Base-by-base conservation (phyloP, 768 basidiomycete species). In the Grammothele lineata region DNA sequence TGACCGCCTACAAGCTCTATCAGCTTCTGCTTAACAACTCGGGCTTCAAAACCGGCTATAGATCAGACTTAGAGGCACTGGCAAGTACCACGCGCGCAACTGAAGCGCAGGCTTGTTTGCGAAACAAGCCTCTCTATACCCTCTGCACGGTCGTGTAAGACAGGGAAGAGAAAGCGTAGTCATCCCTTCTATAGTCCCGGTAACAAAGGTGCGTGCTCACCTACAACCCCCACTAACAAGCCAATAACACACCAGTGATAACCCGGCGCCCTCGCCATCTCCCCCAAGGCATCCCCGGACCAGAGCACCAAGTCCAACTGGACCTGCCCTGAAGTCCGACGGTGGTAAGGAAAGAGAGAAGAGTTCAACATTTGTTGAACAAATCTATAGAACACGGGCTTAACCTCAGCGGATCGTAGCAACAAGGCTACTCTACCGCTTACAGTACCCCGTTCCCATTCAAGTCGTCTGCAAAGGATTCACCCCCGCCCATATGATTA, bases 91-190 rank as follows among this genome's bases (percentile, higher is more conserved):
- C 84, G 62, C 73, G 76, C 76, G 68, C 67, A 69, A 73, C 70
- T 67, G 48, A 77, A 68, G 71, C 68, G 74, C 75, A 79, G 66
- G 69, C 77, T 81, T 72, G 72, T 82, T 81, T 82, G 81, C 80
- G 80, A 84, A 85, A 36, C 80, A 76, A 74, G 83, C 80, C 63
- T 62, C 83, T 85, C 84, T 87, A 66, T 78, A 72, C 38, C 64
- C 85, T 87, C 85, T 80, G 73, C 87, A 88, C 82, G 78, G 87
- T 87, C 86, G 85, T 83, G 62, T 87, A 87, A 69, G 85, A 83
- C 85, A 85, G 85, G 85, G 85, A 87, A 88, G 85, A 87, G 86
- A 87, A 87, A 77, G 23, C 27, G 74, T 74, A 74, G 78, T 83
- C 85, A 86, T 86, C 83, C 42, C 38, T 39, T 45, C n/a, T 32